Evolutionary conservation across 257 asterid species (phyloP).

Genomic region (Capsicum chinense): DNA sequence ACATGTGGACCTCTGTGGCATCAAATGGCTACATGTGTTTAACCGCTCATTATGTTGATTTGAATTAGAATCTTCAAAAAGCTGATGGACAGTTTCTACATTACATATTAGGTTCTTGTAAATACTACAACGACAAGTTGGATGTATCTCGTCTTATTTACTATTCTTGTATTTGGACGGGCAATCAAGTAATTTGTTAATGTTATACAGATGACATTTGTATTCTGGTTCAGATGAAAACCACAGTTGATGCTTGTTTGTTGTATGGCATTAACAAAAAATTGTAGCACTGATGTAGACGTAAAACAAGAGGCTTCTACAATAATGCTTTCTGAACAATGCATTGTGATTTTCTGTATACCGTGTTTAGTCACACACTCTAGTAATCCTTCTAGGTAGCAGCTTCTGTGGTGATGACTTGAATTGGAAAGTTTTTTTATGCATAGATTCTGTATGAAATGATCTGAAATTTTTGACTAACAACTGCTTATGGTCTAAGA

Average conservation of each 20-base stretch:
- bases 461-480: not conserved
- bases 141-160: constrained; percentile 47
- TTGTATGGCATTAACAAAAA: no score
- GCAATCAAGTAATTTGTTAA: constrained; percentile 81
- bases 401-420: not conserved
- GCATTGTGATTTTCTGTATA: not conserved
- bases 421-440: constrained; percentile 20
- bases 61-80: no score
- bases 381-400: no score
- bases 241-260: no score
- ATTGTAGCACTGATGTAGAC: no score
- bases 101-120: constrained; percentile 59
- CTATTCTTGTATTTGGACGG: constrained; percentile 50
- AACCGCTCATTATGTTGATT: no score
- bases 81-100: not conserved
- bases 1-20: no score
- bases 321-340: not conserved
- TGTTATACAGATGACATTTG: constrained; percentile 56
- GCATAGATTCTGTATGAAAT: not conserved
- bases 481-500: not conserved
- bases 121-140: constrained; percentile 56
- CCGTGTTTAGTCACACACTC: not conserved
- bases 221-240: no score
- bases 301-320: not conserved
- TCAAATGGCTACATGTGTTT: no score